Conservation (phyloP, 2,329 filamentous ascomycete species). For the Aspergillus awamori region DNA sequence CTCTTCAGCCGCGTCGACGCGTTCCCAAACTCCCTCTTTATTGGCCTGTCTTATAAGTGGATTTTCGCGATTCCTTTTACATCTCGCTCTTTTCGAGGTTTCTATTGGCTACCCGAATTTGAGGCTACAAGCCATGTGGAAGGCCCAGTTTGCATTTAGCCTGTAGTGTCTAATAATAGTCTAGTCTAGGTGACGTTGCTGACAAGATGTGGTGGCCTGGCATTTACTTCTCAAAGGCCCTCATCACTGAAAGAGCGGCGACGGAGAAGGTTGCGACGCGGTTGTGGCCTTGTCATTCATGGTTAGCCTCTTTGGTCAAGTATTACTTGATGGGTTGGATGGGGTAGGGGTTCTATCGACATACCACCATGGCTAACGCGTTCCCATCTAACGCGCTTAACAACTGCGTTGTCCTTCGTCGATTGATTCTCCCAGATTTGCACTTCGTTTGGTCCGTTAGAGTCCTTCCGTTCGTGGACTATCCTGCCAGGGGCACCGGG, state of each 20-base stretch:
- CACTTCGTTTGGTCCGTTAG: conserved; percentile 36
- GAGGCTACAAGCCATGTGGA: background rate
- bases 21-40: background rate
- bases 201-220: background rate
- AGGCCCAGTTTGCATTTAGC: background rate
- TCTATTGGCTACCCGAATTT: background rate
- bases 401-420: conserved; percentile 13
- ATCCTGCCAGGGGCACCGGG: conserved; percentile 32
- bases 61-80: conserved; percentile 2
- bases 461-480: conserved; percentile 31
- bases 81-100: background rate
- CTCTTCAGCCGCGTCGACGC: background rate
- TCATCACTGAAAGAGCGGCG: conserved; percentile 41
- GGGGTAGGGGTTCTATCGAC: conserved; percentile 14
- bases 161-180: background rate
- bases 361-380: conserved; percentile 48
- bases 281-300: conserved; percentile 42
- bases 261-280: conserved; percentile 44
- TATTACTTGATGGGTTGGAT: background rate
- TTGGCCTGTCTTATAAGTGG: conserved; percentile 2
- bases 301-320: background rate
- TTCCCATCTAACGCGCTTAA: conserved; percentile 49
- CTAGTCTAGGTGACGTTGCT: too few species aligned
- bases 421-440: conserved; percentile 43
- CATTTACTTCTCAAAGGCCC: conserved; percentile 39